Percentiles rank a stretch among this genome's conserved stretches.
Evolutionary conservation across 2,329 filamentous ascomycete species (phyloP).

Genomic region (Stemphylium vesicarium): DNA sequence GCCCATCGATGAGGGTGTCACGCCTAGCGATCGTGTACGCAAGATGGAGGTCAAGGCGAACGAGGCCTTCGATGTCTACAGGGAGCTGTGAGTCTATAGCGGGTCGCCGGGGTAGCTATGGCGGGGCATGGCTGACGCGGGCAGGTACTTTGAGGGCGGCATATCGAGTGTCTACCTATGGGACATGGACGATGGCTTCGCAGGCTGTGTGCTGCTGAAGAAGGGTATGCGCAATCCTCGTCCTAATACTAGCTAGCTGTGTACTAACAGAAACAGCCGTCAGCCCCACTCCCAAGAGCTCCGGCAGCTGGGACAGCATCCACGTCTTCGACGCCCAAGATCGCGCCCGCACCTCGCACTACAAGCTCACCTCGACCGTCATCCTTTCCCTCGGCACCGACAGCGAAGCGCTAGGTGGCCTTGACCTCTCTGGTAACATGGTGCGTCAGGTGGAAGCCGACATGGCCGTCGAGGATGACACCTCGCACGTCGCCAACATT

Average conservation of each 20-base stretch:
- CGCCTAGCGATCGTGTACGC: constrained; percentile 87
- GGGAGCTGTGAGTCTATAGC: constrained; percentile 70
- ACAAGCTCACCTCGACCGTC: constrained; percentile 96
- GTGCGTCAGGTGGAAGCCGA: constrained; percentile 95
- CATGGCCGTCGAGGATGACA: constrained; percentile 85
- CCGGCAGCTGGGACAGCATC: constrained; percentile 95
- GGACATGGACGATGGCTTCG: constrained; percentile 98
- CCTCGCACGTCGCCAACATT: constrained; percentile 94
- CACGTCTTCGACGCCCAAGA: constrained; percentile 98
- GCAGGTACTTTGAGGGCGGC: constrained; percentile 88
- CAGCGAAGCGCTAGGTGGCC: constrained; percentile 72
- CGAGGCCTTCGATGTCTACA: constrained; percentile 95
- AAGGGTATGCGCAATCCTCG: constrained; percentile 67
- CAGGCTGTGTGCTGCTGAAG: constrained; percentile 93
- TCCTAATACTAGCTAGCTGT: not conserved
- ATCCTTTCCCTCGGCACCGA: constrained; percentile 84
- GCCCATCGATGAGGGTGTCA: constrained; percentile 80
- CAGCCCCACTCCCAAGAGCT: constrained; percentile 68
- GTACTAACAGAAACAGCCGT: constrained; percentile 60
- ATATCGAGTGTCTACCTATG: constrained; percentile 97
- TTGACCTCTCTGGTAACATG: constrained; percentile 97
- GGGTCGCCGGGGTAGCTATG: not conserved
- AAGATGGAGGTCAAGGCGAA: constrained; percentile 95
- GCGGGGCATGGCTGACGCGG: constrained; percentile 26
- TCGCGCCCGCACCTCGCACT: constrained; percentile 87